Evolutionary conservation across 257 asterid genomes (phyloP).

Genomic region (Rehmannia glutinosa): DNA sequence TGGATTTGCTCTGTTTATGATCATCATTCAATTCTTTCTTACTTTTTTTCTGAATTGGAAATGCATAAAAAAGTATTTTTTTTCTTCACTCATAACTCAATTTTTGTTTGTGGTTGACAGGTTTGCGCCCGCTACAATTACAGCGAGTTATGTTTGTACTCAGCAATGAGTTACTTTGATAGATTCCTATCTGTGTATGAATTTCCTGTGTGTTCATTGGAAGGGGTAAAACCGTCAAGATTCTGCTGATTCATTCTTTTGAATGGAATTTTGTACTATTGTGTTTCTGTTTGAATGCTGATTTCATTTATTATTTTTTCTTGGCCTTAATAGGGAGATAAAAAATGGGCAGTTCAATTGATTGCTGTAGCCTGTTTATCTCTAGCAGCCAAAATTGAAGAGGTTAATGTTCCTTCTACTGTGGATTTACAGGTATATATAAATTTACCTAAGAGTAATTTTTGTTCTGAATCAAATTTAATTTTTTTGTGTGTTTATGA

Average conservation of each 20-base stretch:
- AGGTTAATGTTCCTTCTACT: conserved; percentile 43
- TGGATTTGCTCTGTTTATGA: not conserved
- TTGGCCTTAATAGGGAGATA: conserved; percentile 36
- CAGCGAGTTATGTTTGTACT: conserved; percentile 39
- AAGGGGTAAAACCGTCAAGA: conserved; percentile 9
- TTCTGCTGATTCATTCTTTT: not conserved
- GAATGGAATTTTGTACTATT: conserved; percentile 2
- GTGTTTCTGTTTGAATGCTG: conserved; percentile 7
- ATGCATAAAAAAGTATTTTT: not conserved
- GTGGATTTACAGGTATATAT: conserved; percentile 55
- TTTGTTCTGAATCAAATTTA: not conserved
- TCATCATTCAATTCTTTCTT: conserved; percentile 13
- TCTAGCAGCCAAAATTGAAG: conserved; percentile 76
- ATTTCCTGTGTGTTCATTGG: conserved; percentile 20
- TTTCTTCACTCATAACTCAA: no score
- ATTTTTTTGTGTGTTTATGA: not conserved
- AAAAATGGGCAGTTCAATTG: conserved; percentile 53
- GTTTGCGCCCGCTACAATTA: conserved; percentile 36
- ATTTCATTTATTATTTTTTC: not conserved
- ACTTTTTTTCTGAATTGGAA: not conserved
- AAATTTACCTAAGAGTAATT: not conserved
- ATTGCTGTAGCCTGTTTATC: conserved; percentile 71
- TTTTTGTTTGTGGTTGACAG: conserved; percentile 32
- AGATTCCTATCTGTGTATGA: conserved; percentile 39
- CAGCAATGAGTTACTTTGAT: conserved; percentile 42